Evolutionary conservation across 148 eudicot species (phyloP).

Genomic region (Pharnaceum exiguum): DNA sequence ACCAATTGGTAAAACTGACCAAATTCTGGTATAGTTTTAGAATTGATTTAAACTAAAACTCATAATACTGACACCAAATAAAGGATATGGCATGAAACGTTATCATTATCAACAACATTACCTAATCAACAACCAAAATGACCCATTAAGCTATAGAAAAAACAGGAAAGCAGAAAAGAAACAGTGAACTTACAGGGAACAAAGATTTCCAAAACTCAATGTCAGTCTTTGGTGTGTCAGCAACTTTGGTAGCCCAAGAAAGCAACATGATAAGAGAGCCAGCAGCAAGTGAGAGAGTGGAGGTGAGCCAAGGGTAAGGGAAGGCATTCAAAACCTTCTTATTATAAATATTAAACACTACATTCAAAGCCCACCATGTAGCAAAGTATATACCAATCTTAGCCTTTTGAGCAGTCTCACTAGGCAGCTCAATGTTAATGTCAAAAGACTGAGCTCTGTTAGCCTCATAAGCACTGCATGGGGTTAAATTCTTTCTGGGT

Average conservation of each 20-base stretch:
- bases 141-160: neutral
- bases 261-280: constrained; percentile 60
- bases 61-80: constrained; percentile 1
- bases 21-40: neutral
- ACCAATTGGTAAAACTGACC: too few species aligned
- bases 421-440: constrained; percentile 34
- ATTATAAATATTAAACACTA: constrained; percentile 62
- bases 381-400: constrained; percentile 59
- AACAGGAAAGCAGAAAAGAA: neutral
- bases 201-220: constrained; percentile 51
- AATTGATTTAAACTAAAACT: neutral
- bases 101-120: neutral
- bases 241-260: constrained; percentile 57
- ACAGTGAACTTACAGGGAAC: constrained; percentile 41
- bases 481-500: constrained; percentile 15
- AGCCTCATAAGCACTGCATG: constrained; percentile 52
- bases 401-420: constrained; percentile 40
- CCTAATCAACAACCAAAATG: neutral
- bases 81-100: too few species aligned
- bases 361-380: constrained; percentile 73
- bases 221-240: constrained; percentile 55
- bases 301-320: constrained; percentile 70
- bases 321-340: constrained; percentile 76
- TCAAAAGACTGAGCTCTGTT: constrained; percentile 33
- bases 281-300: constrained; percentile 68